These are phyloP conservation scores for Saccharomyces cerevisiae DNA, from an alignment of 805 yeast species.

Conservation along the genomic window DNA sequence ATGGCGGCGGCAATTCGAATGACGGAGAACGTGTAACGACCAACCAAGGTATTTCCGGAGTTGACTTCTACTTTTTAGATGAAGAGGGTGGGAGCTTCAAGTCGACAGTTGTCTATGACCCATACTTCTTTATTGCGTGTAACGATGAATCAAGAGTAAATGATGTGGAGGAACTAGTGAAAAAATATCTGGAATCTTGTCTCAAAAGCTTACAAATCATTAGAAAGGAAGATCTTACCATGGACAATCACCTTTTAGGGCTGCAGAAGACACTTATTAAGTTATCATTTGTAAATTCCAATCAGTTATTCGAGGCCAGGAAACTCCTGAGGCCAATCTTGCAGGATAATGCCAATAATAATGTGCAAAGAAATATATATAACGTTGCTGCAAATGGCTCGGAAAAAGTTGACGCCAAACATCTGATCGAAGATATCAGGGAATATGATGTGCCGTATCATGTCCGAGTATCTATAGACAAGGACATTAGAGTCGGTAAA, in stretches of 20 bases:
- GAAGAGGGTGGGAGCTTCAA: conserved; percentile 96
- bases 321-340: conserved; percentile 61
- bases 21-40: conserved; percentile 7
- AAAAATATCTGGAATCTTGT: conserved; percentile 55
- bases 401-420: conserved; percentile 39
- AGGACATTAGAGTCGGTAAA: conserved; percentile 80
- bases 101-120: conserved; percentile 73
- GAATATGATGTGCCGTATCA: conserved; percentile 97
- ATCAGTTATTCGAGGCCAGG: conserved; percentile 70
- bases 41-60: conserved; percentile 68
- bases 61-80: conserved; percentile 88
- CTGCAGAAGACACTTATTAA: conserved; percentile 54
- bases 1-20: conserved; percentile 7
- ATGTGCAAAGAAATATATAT: conserved; percentile 61
- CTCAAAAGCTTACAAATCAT: conserved; percentile 50
- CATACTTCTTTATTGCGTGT: conserved; percentile 72
- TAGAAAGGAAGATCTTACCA: conserved; percentile 66
- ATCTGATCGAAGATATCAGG: conserved; percentile 63
- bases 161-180: conserved; percentile 80
- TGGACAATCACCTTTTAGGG: conserved; percentile 85
- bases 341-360: conserved; percentile 51
- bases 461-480: conserved; percentile 91
- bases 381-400: conserved; percentile 7
- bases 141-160: conserved; percentile 34
- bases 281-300: conserved; percentile 64